Base-by-base conservation (phyloP, 1,284 basidiomycete species). In the Neotropicomus parvogracilis region DNA sequence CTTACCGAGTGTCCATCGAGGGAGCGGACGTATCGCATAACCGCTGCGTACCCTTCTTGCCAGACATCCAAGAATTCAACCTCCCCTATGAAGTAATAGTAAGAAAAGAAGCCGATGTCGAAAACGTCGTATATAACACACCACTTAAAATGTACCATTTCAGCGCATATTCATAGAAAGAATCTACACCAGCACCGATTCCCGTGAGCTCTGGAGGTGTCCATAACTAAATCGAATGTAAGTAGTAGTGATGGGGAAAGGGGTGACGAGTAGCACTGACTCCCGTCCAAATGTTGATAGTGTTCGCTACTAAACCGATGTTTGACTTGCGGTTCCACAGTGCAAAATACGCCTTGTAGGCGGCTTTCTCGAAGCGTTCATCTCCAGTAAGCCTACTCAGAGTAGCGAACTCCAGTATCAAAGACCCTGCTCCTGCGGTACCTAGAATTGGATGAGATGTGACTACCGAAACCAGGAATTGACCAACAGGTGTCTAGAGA, bases 171-270 rank as follows among this genome's bases (percentile, higher is more conserved):
- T 97, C 94, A 63, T 88, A 94, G 65, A 94, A 95, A 9, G 90
- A 93, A 65, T 97, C 93, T 43, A 95, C 85, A 1, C 94, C 94
- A 12, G 94, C 94, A 24, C 94, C 93, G 29, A 94, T 88, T 5
- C 88, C 81, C 28, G 83, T 85, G 6, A 87, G 66, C 54, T 90
- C 86, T 20, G 89, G 89, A 39, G 74, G 70, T 19, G 77, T 77
- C 88, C 88, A 91, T 35, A 64, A 61, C 85, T 88, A 49, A 16
- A 46, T 19, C 3, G 4, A 19, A 47, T 46, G 45, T 42, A 20
- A 48, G 43, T 46, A 26, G 31, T 17, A 14, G n/a, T 45, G 40
- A 49, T 43, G 19, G 43, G 26, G 33, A 37, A 37, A 10, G 13
- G 44, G 35, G 14, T 29, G 31, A 27, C 20, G 21, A 26, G 36